Conservation (phyloP, 257 asterid species). For the Ophiorrhiza pumila region DNA sequence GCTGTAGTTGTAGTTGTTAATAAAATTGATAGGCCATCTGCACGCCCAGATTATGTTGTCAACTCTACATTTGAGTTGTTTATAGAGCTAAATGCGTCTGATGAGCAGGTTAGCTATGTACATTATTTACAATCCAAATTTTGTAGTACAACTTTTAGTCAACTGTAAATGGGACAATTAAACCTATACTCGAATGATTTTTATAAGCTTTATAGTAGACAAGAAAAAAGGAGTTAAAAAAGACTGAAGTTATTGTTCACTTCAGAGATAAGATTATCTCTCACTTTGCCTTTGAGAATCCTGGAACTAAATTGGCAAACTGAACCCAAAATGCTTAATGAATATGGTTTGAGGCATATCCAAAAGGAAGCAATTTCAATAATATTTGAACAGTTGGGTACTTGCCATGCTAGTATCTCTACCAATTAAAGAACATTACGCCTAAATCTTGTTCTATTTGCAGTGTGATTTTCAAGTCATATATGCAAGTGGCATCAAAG, state of each 20-base stretch:
- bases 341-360: neutral
- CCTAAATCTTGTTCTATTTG: conserved; percentile 18
- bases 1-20: conserved; percentile 96
- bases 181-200: neutral
- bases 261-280: neutral
- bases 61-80: conserved; percentile 95
- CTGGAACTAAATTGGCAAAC: neutral
- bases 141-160: neutral
- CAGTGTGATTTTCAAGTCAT: conserved; percentile 99
- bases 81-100: conserved; percentile 91
- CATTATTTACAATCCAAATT: neutral
- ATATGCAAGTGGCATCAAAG: conserved; percentile 95
- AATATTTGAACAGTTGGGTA: neutral
- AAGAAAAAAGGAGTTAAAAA: neutral
- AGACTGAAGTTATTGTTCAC: neutral
- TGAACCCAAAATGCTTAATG: neutral
- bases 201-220: neutral
- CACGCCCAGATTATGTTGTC: conserved; percentile 91
- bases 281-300: neutral
- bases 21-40: conserved; percentile 93
- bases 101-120: conserved; percentile 70
- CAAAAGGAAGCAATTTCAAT: neutral
- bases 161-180: neutral
- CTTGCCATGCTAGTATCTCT: neutral
- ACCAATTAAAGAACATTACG: neutral